A percentile compares a stretch with the other conserved stretches of the same genome.
These are phyloP conservation scores for Talaromyces pinophilus DNA, from an alignment of 2,329 filamentous ascomycete species.

Conservation along the genomic window DNA sequence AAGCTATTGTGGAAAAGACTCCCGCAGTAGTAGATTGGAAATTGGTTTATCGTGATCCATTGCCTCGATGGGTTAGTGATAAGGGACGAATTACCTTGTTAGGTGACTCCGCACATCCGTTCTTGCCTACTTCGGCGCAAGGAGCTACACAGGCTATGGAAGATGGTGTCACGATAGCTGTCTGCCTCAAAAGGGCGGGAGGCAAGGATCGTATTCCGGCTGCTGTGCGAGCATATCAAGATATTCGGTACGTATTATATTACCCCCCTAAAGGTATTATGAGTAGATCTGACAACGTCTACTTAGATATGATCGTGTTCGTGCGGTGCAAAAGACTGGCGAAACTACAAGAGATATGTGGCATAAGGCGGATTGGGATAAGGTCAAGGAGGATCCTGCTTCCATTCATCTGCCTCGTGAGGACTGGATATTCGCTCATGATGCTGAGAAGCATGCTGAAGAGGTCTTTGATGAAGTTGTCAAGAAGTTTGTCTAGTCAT, in stretches of 20 bases:
- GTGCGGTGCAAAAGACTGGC: slow-evolving; percentile 52
- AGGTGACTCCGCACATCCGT: slow-evolving; percentile 44
- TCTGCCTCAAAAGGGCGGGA: slow-evolving; percentile 29
- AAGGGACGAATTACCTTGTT: slow-evolving; percentile 37
- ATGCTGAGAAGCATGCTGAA: slow-evolving; percentile 52
- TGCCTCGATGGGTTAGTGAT: slow-evolving; percentile 30
- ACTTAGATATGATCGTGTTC: slow-evolving; percentile 49
- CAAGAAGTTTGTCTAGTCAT: slow-evolving; percentile 27
- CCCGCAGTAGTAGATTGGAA: slow-evolving; percentile 35
- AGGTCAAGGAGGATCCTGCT: slow-evolving; percentile 44
- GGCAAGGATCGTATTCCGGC: slow-evolving; percentile 38
- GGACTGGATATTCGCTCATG: slow-evolving; percentile 53
- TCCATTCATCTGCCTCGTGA: slow-evolving; percentile 52
- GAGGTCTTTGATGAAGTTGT: slow-evolving; percentile 38
- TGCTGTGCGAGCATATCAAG: slow-evolving; percentile 49
- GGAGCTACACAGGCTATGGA: slow-evolving; percentile 48
- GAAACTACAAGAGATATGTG: slow-evolving; percentile 53
- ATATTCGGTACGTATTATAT: slow-evolving; percentile 33
- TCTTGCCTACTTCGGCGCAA: slow-evolving; percentile 47
- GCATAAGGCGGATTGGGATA: slow-evolving; percentile 55
- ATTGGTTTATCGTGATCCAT: slow-evolving; percentile 33
- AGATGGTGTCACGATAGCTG: slow-evolving; percentile 44
- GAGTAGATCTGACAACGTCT: neutral
- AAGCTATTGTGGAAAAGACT: slow-evolving; percentile 46
- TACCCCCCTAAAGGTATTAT: no score